These are phyloP conservation scores for Boletus patriciae DNA, from an alignment of 768 basidiomycete species.

Conservation along the genomic window DNA sequence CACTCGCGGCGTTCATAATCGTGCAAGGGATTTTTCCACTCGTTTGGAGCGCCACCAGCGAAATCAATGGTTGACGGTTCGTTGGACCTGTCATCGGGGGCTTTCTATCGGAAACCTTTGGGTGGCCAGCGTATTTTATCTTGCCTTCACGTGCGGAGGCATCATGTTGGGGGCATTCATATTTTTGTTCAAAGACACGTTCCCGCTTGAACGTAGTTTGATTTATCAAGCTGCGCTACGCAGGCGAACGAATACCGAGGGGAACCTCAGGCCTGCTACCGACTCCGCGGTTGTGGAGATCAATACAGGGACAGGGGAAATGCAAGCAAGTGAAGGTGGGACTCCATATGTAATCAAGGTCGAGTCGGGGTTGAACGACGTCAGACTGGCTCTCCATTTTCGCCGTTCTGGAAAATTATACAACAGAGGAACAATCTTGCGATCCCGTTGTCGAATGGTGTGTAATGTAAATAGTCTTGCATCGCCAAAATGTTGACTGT, in stretches of 20 bases:
- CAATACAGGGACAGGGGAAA: conserved; percentile 10
- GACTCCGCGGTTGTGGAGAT: conserved; percentile 17
- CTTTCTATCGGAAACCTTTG: conserved; percentile 59
- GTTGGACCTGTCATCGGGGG: conserved; percentile 76
- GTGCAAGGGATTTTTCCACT: conserved; percentile 69
- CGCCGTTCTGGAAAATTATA: conserved; percentile 58
- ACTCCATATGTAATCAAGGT: conserved; percentile 10
- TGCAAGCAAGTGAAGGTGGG: conserved; percentile 25
- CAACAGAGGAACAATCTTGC: conserved; percentile 64
- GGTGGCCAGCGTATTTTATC: conserved; percentile 84
- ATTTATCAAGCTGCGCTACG: conserved; percentile 71
- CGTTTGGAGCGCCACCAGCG: conserved; percentile 67
- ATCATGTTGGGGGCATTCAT: conserved; percentile 55
- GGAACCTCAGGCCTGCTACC: conserved; percentile 22
- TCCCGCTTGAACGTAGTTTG: conserved; percentile 77
- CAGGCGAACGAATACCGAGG: conserved; percentile 36
- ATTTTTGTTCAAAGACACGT: conserved; percentile 78
- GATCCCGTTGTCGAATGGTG: conserved; percentile 45
- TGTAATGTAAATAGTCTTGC: background rate
- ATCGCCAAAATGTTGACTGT: conserved; percentile 7
- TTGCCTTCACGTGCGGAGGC: conserved; percentile 65
- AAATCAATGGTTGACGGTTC: conserved; percentile 71
- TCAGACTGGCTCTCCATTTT: conserved; percentile 65
- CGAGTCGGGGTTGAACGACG: conserved; percentile 22
- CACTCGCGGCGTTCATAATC: conserved; percentile 70